Evolutionary conservation across 78 protist genomes (phyloP).

Genomic region (Polysphondylium violaceum): DNA sequence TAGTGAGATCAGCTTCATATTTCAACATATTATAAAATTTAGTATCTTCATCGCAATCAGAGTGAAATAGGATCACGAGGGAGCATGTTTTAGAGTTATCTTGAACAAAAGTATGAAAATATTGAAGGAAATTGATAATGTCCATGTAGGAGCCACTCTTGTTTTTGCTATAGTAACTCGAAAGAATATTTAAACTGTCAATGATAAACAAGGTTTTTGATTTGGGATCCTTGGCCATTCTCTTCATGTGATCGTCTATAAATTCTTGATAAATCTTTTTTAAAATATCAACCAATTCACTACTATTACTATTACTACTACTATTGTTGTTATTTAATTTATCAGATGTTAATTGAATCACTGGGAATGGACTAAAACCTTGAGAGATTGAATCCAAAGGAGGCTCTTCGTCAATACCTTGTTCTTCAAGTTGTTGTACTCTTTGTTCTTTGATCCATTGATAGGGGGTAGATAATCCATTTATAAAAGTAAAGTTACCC

Average conservation of each 20-base stretch:
- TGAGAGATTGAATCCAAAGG: conserved; percentile 52
- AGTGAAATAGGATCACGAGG: conserved; percentile 11
- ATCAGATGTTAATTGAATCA: neutral
- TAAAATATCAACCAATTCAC: conserved; percentile 3
- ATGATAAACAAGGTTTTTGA: conserved; percentile 41
- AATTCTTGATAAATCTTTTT: conserved; percentile 17
- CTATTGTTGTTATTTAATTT: neutral
- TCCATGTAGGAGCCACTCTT: conserved; percentile 10
- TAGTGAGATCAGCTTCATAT: conserved; percentile 57
- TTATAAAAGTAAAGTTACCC: conserved; percentile 33
- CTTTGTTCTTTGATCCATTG: conserved; percentile 35
- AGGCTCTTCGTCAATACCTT: conserved; percentile 66
- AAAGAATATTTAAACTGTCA: conserved; percentile 20
- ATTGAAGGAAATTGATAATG: conserved; percentile 37
- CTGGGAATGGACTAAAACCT: conserved; percentile 64
- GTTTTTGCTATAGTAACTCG: neutral
- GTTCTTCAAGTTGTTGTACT: conserved; percentile 23
- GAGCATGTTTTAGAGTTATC: conserved; percentile 34
- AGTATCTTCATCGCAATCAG: conserved; percentile 53
- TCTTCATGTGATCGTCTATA: conserved; percentile 29
- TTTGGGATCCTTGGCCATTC: neutral
- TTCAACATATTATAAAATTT: conserved; percentile 43
- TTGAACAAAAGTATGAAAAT: conserved; percentile 24
- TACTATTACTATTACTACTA: neutral
- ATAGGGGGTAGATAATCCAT: conserved; percentile 35